Conservation (phyloP, 2,329 filamentous ascomycete species). For the Microsporum canis region DNA sequence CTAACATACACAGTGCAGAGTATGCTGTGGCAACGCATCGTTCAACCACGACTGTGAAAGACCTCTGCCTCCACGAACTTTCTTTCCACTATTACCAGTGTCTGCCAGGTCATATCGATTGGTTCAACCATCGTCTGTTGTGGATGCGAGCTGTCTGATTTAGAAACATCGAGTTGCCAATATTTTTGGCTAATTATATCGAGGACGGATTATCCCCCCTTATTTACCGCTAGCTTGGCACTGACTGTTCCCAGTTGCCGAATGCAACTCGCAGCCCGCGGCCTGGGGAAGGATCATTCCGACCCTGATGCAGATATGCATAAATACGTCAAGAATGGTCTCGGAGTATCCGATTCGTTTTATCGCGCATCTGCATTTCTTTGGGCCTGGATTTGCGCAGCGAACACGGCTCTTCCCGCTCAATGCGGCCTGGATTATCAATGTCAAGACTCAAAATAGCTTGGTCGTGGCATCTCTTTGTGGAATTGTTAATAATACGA, state of each 20-base stretch:
- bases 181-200: background rate
- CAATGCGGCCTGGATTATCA: slow-evolving; percentile 1
- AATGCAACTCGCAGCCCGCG: background rate
- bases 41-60: slow-evolving; percentile 5
- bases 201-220: background rate
- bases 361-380: slow-evolving; percentile 1
- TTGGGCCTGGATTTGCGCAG: background rate
- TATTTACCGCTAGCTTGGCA: background rate
- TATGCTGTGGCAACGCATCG: slow-evolving; percentile 5
- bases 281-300: slow-evolving; percentile 2
- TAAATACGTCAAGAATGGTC: slow-evolving; percentile 1
- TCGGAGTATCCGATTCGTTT: slow-evolving; percentile 2
- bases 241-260: background rate
- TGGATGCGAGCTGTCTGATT: slow-evolving; percentile 1
- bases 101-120: background rate
- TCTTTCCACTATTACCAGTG: slow-evolving; percentile 4
- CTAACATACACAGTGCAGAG: background rate
- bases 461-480: slow-evolving; percentile 1
- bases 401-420: background rate
- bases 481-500: slow-evolving; percentile 1
- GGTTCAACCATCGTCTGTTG: background rate
- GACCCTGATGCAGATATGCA: slow-evolving; percentile 1
- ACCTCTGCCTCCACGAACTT: background rate
- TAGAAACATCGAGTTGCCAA: background rate
- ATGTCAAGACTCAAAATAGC: background rate